Percentiles rank a stretch among this genome's conserved stretches.
Evolutionary conservation across 2,329 filamentous ascomycete genomes (phyloP).

Genomic region (Hypoxylon sp.): DNA sequence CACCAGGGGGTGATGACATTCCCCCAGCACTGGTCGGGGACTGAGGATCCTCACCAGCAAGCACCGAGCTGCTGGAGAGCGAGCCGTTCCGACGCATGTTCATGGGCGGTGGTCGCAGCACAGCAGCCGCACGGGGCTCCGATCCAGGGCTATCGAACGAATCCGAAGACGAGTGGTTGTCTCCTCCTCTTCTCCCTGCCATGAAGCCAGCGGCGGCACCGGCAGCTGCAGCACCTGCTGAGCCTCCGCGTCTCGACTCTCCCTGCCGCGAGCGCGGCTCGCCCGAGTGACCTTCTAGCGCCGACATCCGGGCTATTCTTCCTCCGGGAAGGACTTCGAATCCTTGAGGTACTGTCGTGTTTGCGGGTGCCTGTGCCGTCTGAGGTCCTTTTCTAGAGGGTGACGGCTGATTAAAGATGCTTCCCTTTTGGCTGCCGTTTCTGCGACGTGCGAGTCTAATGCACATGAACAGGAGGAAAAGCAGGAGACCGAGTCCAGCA

Average conservation of each 20-base stretch:
- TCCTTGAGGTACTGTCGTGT: slow-evolving; percentile 53
- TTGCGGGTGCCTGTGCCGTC: slow-evolving; percentile 49
- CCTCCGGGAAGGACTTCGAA: slow-evolving; percentile 84
- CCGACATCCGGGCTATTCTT: slow-evolving; percentile 94
- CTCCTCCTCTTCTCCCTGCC: slow-evolving; percentile 54
- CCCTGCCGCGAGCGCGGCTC: slow-evolving; percentile 65
- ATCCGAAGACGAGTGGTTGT: slow-evolving; percentile 74
- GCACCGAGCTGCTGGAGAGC: slow-evolving; percentile 81
- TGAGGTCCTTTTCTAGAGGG: slow-evolving; percentile 65
- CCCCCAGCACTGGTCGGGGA: slow-evolving; percentile 77
- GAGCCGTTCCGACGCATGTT: slow-evolving; percentile 81
- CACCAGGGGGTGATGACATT: slow-evolving; percentile 83
- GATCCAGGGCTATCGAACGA: slow-evolving; percentile 78
- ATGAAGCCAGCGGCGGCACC: slow-evolving; percentile 59
- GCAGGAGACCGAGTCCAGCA: slow-evolving; percentile 73
- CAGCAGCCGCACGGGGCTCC: slow-evolving; percentile 61
- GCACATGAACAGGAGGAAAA: slow-evolving; percentile 73
- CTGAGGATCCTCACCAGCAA: slow-evolving; percentile 73
- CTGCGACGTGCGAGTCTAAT: slow-evolving; percentile 61
- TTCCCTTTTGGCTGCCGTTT: slow-evolving; percentile 68
- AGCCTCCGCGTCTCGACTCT: slow-evolving; percentile 57
- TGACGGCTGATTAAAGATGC: slow-evolving; percentile 89
- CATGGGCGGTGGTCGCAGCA: slow-evolving; percentile 65
- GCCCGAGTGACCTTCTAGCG: slow-evolving; percentile 78
- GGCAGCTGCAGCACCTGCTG: slow-evolving; percentile 55